Conservation (phyloP, 345 rosid species). For the Eucalyptus erythrocorys region DNA sequence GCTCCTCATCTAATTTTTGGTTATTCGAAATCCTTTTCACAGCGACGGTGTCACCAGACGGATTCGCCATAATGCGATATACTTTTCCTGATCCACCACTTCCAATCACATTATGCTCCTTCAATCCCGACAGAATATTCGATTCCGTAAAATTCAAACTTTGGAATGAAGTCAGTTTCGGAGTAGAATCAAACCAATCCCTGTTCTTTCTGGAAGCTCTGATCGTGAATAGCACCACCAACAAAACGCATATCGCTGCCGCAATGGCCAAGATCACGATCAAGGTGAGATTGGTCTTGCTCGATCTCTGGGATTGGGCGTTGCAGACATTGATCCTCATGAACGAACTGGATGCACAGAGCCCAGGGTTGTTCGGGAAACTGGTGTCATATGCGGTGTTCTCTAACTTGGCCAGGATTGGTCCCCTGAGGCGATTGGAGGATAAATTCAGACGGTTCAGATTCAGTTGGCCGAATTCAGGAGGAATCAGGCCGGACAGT, state of each 20-base stretch:
- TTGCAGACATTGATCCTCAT: slow-evolving; percentile 13
- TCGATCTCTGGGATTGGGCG: background rate
- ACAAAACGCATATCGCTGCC: background rate
- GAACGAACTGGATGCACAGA: slow-evolving; percentile 9
- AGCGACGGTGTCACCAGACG: slow-evolving; percentile 21
- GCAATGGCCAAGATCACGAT: background rate
- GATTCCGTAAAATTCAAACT: slow-evolving; percentile 24
- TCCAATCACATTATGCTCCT: slow-evolving; percentile 38
- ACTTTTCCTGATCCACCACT: slow-evolving; percentile 60
- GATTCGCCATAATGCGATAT: slow-evolving; percentile 14
- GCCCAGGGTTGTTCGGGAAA: slow-evolving; percentile 16
- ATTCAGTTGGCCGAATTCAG: slow-evolving; percentile 10
- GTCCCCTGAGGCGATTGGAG: slow-evolving; percentile 36
- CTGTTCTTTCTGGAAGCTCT: background rate
- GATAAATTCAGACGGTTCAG: slow-evolving; percentile 28
- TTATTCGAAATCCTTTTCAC: slow-evolving; percentile 41
- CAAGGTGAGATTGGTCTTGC: background rate
- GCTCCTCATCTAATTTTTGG: slow-evolving; percentile 11
- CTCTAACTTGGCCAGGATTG: slow-evolving; percentile 22
- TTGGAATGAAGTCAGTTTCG: slow-evolving; percentile 38
- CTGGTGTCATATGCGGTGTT: slow-evolving; percentile 18
- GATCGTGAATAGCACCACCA: background rate
- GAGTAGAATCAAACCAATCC: background rate
- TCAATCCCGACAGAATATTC: slow-evolving; percentile 21
- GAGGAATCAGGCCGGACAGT: slow-evolving; percentile 37